These are phyloP conservation scores for Paspalum vaginatum DNA, from an alignment of 176 grass and related monocot species.

Conservation along the genomic window DNA sequence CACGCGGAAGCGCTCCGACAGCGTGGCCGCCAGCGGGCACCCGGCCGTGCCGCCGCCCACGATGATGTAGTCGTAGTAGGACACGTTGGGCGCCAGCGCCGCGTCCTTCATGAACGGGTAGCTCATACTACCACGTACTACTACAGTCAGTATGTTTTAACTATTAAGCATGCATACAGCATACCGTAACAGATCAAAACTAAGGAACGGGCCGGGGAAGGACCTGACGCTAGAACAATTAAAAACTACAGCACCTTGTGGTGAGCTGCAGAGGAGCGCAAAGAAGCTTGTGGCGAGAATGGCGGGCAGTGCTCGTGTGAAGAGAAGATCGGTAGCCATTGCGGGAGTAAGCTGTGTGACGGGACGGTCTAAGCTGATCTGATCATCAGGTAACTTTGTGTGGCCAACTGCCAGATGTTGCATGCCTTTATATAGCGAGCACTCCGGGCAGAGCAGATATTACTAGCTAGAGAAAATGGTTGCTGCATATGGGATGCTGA, in stretches of 20 bases:
- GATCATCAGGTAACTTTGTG: background rate
- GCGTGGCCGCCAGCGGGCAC: constrained; percentile 74
- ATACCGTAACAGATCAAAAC: background rate
- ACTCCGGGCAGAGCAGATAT: background rate
- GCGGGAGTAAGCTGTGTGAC: background rate
- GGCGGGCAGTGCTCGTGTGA: background rate
- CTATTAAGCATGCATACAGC: too few relatives aligned
- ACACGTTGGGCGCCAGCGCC: constrained; percentile 44
- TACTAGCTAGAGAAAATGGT: too few relatives aligned
- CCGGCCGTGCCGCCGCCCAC: constrained; percentile 86
- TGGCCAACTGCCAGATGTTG: background rate
- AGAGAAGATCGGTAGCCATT: constrained; percentile 25
- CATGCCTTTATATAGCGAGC: constrained; percentile 22
- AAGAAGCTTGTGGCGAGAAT: background rate
- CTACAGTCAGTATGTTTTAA: background rate
- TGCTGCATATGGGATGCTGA: background rate
- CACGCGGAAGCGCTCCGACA: constrained; percentile 65
- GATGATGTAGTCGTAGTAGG: constrained; percentile 91
- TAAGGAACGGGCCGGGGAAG: background rate
- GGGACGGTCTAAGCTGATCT: background rate
- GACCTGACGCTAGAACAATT: background rate
- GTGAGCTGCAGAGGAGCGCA: constrained; percentile 2
- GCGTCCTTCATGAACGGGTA: constrained; percentile 77
- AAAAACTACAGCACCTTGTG: background rate
- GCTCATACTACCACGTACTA: constrained; percentile 6